Evolutionary conservation across 805 yeast species (phyloP).

Genomic region (Saccharomycopsis sp.): DNA sequence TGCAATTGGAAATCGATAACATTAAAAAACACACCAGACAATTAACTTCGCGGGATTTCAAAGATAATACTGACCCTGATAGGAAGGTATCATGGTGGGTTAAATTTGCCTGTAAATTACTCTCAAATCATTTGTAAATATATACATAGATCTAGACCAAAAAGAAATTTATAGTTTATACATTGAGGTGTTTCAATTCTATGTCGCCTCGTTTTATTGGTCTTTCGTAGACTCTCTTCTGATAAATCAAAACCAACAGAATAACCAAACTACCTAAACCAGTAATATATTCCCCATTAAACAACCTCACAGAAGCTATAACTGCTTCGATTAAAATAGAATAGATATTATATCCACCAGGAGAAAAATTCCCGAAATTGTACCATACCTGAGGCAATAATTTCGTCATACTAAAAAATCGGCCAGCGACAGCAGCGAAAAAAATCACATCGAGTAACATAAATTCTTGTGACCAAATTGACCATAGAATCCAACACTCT

Average conservation of each 20-base stretch:
- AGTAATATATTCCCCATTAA: too few species aligned
- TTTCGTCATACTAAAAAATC: too few species aligned
- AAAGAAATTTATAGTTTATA: neutral
- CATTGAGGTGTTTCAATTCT: neutral
- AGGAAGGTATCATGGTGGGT: slow-evolving; percentile 59
- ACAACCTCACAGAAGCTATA: too few species aligned
- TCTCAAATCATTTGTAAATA: neutral
- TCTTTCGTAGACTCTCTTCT: neutral
- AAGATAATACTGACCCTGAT: slow-evolving; percentile 39
- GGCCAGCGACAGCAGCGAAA: too few species aligned
- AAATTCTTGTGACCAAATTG: too few species aligned
- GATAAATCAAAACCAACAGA: neutral
- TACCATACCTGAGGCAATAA: too few species aligned
- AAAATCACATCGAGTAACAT: too few species aligned
- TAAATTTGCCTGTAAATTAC: slow-evolving; percentile 38
- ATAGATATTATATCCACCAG: too few species aligned
- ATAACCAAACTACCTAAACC: neutral
- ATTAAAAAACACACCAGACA: slow-evolving; percentile 45
- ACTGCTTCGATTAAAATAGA: too few species aligned
- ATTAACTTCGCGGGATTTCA: slow-evolving; percentile 55
- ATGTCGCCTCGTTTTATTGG: neutral
- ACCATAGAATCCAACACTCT: too few species aligned
- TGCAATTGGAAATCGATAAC: slow-evolving; percentile 59
- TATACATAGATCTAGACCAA: neutral
- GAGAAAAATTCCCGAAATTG: too few species aligned